phyloP scores from a whole-genome alignment of 2,329 filamentous ascomycete genomes.

The Magnaporthiopsis rhizophila region DNA sequence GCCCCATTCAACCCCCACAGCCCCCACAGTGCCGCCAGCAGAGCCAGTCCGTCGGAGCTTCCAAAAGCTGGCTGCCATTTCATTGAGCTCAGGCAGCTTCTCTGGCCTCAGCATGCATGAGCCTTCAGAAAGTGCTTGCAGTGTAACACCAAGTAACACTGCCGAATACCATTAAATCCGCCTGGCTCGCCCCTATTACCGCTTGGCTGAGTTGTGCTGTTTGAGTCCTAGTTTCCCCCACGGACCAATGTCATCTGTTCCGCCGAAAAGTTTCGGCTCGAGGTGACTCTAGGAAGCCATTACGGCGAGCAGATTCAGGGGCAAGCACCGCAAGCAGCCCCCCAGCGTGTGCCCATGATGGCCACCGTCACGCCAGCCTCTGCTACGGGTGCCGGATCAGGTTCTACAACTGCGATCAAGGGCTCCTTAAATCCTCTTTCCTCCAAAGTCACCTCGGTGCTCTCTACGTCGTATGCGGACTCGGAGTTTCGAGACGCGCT shows the following conservation, averaged over 20 bases:
- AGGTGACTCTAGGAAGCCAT: background rate
- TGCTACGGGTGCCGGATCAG: background rate
- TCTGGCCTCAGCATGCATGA: background rate
- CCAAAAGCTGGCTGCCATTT: background rate
- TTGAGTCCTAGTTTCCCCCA: background rate
- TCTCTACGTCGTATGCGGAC: conserved; percentile 89
- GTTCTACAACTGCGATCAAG: conserved; percentile 20
- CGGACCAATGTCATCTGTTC: background rate
- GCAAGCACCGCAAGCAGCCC: background rate
- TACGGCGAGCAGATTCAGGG: background rate
- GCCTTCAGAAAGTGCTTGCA: too few species aligned
- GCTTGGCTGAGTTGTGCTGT: background rate
- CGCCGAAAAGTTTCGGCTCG: background rate
- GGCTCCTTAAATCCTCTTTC: conserved; percentile 57
- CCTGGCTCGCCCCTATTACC: too few species aligned
- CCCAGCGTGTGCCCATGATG: background rate
- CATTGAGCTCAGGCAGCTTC: too few species aligned
- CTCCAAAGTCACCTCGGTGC: conserved; percentile 72
- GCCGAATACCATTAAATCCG: background rate
- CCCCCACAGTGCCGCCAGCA: background rate
- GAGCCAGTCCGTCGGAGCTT: background rate
- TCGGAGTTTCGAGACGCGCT: conserved; percentile 84
- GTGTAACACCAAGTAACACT: background rate
- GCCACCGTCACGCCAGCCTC: background rate
- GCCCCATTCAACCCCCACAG: background rate